phyloP scores from a whole-genome alignment of 805 yeast genomes.

The Dipodascus geniculatus region DNA sequence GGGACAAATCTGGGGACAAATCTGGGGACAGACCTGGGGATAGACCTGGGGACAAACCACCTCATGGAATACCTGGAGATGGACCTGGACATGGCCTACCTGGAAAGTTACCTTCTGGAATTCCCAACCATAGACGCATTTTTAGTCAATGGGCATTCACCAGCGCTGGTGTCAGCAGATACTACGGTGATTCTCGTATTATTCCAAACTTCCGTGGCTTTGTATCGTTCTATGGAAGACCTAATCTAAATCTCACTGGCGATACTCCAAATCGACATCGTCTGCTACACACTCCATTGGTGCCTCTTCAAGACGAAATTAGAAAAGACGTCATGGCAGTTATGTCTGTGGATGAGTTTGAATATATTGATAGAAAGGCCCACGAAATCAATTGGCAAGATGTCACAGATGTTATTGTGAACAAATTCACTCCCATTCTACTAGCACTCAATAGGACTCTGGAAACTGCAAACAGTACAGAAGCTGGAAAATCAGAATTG shows the following conservation, averaged over 20 bases:
- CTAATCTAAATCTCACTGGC: neutral
- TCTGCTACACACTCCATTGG: slow-evolving; percentile 35
- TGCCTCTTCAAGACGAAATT: slow-evolving; percentile 28
- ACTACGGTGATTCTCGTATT: slow-evolving; percentile 39
- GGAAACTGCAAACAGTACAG: neutral
- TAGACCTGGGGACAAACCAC: neutral
- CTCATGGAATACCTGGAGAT: no score
- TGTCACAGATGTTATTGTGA: slow-evolving; percentile 36
- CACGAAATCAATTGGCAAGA: slow-evolving; percentile 44
- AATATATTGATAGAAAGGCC: slow-evolving; percentile 24
- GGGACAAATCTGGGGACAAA: no score
- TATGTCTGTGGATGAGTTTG: slow-evolving; percentile 25
- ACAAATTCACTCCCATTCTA: slow-evolving; percentile 43
- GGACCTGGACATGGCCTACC: neutral
- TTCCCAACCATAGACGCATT: neutral
- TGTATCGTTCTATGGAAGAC: slow-evolving; percentile 26
- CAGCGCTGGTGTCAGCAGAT: slow-evolving; percentile 35
- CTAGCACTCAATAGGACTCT: slow-evolving; percentile 29
- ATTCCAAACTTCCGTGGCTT: slow-evolving; percentile 40
- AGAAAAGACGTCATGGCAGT: slow-evolving; percentile 27
- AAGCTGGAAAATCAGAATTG: neutral
- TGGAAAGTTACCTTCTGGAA: no score
- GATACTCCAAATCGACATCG: slow-evolving; percentile 41
- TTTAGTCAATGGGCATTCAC: slow-evolving; percentile 31
- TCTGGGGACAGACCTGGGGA: neutral